These are phyloP conservation scores for Botrytis cinerea DNA, from an alignment of 2,329 filamentous ascomycete species.

Conservation along the genomic window DNA sequence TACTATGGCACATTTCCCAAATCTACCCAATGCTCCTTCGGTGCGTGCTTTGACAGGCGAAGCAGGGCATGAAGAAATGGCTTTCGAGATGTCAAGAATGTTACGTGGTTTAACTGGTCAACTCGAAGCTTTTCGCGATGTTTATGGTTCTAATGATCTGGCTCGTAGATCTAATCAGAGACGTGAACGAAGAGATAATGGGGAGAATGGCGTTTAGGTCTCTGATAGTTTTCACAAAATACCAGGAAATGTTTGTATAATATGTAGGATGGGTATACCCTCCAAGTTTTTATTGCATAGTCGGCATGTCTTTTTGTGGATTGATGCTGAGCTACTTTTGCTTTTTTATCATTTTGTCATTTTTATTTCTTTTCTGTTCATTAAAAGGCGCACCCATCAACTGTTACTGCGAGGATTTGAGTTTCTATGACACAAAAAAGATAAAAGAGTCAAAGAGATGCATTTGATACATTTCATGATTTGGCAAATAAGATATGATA, in stretches of 20 bases:
- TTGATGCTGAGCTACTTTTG: neutral
- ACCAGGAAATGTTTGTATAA: conserved; percentile 2
- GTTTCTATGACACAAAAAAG: neutral
- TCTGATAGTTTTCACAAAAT: neutral
- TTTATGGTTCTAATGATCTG: conserved; percentile 32
- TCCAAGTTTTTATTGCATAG: neutral
- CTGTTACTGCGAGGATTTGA: neutral
- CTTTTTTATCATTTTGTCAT: neutral
- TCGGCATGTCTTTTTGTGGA: neutral
- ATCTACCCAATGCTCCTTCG: conserved; percentile 35
- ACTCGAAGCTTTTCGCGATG: conserved; percentile 35
- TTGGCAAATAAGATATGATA: neutral
- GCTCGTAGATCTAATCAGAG: conserved; percentile 16
- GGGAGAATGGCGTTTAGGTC: conserved; percentile 16
- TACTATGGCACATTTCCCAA: conserved; percentile 33
- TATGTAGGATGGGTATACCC: neutral
- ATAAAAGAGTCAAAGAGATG: neutral
- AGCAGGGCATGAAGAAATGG: conserved; percentile 36
- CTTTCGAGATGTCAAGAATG: conserved; percentile 34
- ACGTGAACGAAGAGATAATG: conserved; percentile 21
- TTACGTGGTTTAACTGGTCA: conserved; percentile 34
- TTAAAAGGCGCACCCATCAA: neutral
- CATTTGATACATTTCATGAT: neutral
- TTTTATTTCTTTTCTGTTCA: neutral
- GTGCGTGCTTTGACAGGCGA: conserved; percentile 34